These are phyloP conservation scores for Trypanosoma grayi DNA, from an alignment of 208 protist genomes.

Conservation along the genomic window DNA sequence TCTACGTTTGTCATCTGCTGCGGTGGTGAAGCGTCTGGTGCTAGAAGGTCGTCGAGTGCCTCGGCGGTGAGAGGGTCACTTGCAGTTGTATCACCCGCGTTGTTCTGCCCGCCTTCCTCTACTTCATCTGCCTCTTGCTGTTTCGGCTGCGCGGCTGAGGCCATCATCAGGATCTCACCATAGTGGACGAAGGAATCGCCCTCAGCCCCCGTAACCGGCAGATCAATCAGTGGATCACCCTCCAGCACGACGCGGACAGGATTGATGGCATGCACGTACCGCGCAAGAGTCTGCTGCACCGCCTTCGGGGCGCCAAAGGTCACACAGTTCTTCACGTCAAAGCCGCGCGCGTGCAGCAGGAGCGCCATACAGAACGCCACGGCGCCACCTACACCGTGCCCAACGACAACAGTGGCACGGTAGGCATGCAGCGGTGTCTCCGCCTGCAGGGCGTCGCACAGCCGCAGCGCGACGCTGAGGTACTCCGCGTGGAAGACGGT, in stretches of 20 bases:
- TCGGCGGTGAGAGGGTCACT: conserved; percentile 29
- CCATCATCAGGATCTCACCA: conserved; percentile 72
- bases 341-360: conserved; percentile 55
- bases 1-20: too few relatives aligned
- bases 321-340: conserved; percentile 70
- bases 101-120: not conserved
- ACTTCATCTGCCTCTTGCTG: not conserved
- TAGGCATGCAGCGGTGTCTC: conserved; percentile 73
- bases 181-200: conserved; percentile 73
- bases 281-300: conserved; percentile 50
- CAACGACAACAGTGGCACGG: conserved; percentile 72
- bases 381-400: conserved; percentile 74
- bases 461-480: conserved; percentile 40
- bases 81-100: not conserved
- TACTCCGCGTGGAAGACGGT: conserved; percentile 70
- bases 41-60: conserved; percentile 20
- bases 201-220: conserved; percentile 76
- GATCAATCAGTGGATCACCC: conserved; percentile 77
- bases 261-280: conserved; percentile 62
- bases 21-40: too few relatives aligned
- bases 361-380: conserved; percentile 56
- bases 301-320: conserved; percentile 74
- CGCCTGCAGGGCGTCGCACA: conserved; percentile 56
- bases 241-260: conserved; percentile 75
- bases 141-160: not conserved